These are phyloP conservation scores for Boletus pseudo-olivaceus DNA, from an alignment of 768 basidiomycete genomes.

Conservation along the genomic window DNA sequence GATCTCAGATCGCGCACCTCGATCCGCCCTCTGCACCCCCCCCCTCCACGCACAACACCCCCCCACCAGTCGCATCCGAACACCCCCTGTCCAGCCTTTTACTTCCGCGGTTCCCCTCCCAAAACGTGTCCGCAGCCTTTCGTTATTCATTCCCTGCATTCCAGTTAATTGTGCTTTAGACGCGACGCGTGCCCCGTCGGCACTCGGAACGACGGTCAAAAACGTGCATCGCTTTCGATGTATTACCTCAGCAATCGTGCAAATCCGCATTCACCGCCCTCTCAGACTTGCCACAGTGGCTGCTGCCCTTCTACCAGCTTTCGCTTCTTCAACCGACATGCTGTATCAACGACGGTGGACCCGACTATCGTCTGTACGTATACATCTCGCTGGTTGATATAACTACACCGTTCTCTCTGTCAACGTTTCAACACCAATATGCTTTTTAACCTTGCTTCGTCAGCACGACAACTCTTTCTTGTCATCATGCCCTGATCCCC, in stretches of 20 bases:
- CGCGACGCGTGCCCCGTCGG: neutral
- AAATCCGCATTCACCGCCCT: no score
- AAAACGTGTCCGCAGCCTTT: neutral
- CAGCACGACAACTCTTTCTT: neutral
- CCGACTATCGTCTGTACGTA: neutral
- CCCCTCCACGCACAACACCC: neutral
- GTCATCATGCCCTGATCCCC: conserved; percentile 1
- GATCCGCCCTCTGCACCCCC: neutral
- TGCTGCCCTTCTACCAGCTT: neutral
- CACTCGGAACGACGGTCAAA: neutral
- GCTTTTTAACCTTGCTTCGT: neutral
- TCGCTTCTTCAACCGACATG: neutral
- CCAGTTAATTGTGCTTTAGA: neutral
- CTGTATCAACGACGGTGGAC: no score
- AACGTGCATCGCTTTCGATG: neutral
- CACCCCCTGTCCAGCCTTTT: neutral
- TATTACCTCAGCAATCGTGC: no score
- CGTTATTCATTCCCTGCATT: neutral
- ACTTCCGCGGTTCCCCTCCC: neutral
- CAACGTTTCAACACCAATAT: neutral
- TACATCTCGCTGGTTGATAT: neutral
- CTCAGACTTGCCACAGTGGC: no score
- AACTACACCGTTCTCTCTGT: no score
- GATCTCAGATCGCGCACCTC: conserved; percentile 16
- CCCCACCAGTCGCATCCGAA: neutral